Base-by-base conservation (phyloP, 1,284 basidiomycete species). In the Pseudozyma flocculosa region DNA sequence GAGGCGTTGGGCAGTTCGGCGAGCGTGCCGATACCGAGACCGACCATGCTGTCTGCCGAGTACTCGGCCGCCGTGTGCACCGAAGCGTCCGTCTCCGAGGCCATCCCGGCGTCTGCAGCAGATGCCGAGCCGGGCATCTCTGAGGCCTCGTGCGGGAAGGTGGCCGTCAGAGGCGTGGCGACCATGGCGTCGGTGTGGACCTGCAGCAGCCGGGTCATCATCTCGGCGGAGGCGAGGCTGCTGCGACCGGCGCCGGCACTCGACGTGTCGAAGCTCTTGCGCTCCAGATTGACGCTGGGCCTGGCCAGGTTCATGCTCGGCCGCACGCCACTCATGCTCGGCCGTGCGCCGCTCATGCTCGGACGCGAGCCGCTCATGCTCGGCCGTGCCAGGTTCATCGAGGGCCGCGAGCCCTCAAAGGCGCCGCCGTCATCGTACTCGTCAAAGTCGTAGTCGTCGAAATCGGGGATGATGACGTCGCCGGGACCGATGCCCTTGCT, bases 401-500 rank as follows among this genome's bases (percentile, higher is more conserved):
- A 61, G 2, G 49, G 53, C 4, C 52, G 37, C n/a, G 45, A 42
- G 22, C 52, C 49, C 30, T 45, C 51, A 21, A 60, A 60, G 13
- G 57, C n/a, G 8, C 14, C n/a, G 8, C 14, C n/a, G 0, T 18
- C 43, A 3, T 40, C 43, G 22, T 40, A 7, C 9, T 40, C 39
- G 7, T 40, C 39, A 10, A 3, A 14, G 39, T 40, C 19, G 15
- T 40, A 23, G 17, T 52, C 43, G 17, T 51, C 48, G 29, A 51
- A 48, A 17, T 50, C 41, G 18, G 58, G 18, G 15, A 48, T 38
- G 18, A 53, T 48, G 22, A 59, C 21, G 32, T 58, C 52, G 2
- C 48, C 15, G 0, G 61, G 61, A 8, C 61, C 61, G 17, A 63
- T 59, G 17, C 61, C 60, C 37, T 58, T 58, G 40, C 50, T 38